A percentile compares a stretch with the other conserved stretches of the same genome.
phyloP scores from a whole-genome alignment of 1,284 basidiomycete species.

The Heterobasidion occidentale region DNA sequence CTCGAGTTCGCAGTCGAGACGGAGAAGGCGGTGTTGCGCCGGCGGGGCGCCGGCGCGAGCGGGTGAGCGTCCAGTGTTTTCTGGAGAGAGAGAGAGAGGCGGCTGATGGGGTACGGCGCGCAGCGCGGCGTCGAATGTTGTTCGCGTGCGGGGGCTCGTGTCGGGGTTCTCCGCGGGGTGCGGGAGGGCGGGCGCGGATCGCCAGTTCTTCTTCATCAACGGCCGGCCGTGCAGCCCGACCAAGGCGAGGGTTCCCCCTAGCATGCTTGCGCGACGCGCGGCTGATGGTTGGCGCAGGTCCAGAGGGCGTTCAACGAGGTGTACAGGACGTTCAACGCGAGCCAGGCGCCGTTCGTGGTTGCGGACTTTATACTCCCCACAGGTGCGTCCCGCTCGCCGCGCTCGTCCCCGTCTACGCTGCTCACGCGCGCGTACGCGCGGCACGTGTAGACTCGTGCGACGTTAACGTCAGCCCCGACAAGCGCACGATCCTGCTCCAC shows the following conservation, averaged over 20 bases:
- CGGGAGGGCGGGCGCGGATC: slow-evolving; percentile 74
- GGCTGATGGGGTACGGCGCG: background rate
- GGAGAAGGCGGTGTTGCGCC: slow-evolving; percentile 37
- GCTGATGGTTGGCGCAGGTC: slow-evolving; percentile 36
- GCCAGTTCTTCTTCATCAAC: slow-evolving; percentile 95
- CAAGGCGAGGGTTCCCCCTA: slow-evolving; percentile 45
- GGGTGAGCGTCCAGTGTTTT: no score
- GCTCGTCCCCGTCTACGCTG: background rate
- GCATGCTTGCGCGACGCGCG: background rate
- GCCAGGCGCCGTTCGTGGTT: slow-evolving; percentile 77
- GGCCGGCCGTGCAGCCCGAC: slow-evolving; percentile 80
- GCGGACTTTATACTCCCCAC: slow-evolving; percentile 80
- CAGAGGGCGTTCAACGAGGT: slow-evolving; percentile 87
- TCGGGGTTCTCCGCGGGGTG: slow-evolving; percentile 70
- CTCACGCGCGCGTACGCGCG: background rate
- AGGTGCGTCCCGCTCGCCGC: slow-evolving; percentile 43
- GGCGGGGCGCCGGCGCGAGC: slow-evolving; percentile 19
- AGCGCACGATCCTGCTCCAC: slow-evolving; percentile 90
- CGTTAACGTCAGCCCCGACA: slow-evolving; percentile 96
- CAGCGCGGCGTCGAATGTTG: slow-evolving; percentile 24
- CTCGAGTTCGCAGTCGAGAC: slow-evolving; percentile 65
- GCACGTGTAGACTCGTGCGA: slow-evolving; percentile 68
- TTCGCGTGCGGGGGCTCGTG: slow-evolving; percentile 68
- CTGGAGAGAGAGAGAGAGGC: background rate
- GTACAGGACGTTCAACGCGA: slow-evolving; percentile 79